Percentiles rank a stretch among this genome's conserved stretches.
These are phyloP conservation scores for Talaromyces adpressus DNA, from an alignment of 495 filamentous ascomycete species.

Conservation along the genomic window DNA sequence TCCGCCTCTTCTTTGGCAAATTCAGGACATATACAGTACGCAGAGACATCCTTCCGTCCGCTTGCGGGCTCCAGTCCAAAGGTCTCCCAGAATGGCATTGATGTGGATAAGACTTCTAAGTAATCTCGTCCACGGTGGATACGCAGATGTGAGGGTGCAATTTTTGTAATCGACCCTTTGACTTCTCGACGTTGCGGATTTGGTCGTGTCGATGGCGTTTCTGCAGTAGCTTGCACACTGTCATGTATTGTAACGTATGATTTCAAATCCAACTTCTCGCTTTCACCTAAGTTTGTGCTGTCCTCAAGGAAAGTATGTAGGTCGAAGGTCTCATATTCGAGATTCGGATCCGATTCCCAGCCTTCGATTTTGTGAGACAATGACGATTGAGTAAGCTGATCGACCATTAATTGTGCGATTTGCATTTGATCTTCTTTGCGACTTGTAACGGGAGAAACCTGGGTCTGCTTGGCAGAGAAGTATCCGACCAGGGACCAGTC, in stretches of 20 bases:
- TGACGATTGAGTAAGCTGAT: constrained; percentile 44
- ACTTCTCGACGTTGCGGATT: constrained; percentile 22
- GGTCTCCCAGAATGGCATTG: constrained; percentile 84
- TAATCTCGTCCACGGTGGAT: constrained; percentile 66
- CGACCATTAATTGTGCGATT: constrained; percentile 40
- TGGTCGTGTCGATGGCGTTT: constrained; percentile 12
- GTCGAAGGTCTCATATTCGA: constrained; percentile 21
- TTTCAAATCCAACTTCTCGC: constrained; percentile 31
- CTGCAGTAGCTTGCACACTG: constrained; percentile 10
- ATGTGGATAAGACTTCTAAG: constrained; percentile 72
- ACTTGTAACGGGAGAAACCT: constrained; percentile 24
- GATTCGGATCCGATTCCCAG: constrained; percentile 20
- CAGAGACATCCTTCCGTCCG: constrained; percentile 71
- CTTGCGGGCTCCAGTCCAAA: constrained; percentile 73
- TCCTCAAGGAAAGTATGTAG: constrained; percentile 25
- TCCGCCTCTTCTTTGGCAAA: constrained; percentile 51
- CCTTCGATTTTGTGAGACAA: constrained; percentile 31
- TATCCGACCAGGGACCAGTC: constrained; percentile 39
- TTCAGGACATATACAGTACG: constrained; percentile 72
- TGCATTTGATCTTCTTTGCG: constrained; percentile 34
- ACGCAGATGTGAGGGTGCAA: constrained; percentile 62
- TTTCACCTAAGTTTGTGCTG: constrained; percentile 20
- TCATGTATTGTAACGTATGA: constrained; percentile 32
- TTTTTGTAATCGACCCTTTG: constrained; percentile 25
- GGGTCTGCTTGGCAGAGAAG: constrained; percentile 30